Evolutionary conservation across 1,284 basidiomycete genomes (phyloP).

Genomic region (Ceratobasidium sp.): DNA sequence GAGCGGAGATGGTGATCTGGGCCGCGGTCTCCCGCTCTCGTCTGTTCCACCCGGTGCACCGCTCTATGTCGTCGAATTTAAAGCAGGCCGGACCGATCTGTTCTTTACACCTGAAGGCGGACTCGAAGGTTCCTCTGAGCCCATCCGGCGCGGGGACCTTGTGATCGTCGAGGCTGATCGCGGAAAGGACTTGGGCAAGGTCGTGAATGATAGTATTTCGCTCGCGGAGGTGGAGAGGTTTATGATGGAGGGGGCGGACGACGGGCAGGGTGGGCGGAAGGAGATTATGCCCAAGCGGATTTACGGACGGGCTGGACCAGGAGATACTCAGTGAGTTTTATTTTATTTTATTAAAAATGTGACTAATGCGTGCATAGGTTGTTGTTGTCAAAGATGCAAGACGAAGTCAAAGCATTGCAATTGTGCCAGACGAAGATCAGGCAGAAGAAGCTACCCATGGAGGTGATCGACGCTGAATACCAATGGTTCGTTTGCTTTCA

Average conservation of each 20-base stretch:
- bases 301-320: slow-evolving; percentile 88
- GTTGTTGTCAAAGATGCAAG: slow-evolving; percentile 84
- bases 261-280: slow-evolving; percentile 68
- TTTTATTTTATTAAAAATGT: neutral
- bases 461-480: slow-evolving; percentile 97
- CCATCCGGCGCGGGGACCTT: slow-evolving; percentile 86
- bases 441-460: slow-evolving; percentile 96
- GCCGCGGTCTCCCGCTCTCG: slow-evolving; percentile 90
- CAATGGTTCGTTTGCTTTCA: slow-evolving; percentile 78
- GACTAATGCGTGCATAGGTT: slow-evolving; percentile 63
- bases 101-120: slow-evolving; percentile 85
- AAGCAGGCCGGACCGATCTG: slow-evolving; percentile 94
- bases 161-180: slow-evolving; percentile 98
- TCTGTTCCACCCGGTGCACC: slow-evolving; percentile 85
- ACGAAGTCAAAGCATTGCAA: slow-evolving; percentile 92
- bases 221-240: slow-evolving; percentile 91
- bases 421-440: slow-evolving; percentile 92
- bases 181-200: slow-evolving; percentile 92
- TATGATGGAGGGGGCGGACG: slow-evolving; percentile 76
- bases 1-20: slow-evolving; percentile 69
- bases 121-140: slow-evolving; percentile 57
- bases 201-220: slow-evolving; percentile 91
- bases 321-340: slow-evolving; percentile 84
- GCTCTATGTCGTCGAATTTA: slow-evolving; percentile 98
- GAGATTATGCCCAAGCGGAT: slow-evolving; percentile 98